Evolutionary conservation across 1,139 yeast genomes (phyloP).

Genomic region (Suhomyces kunorum): DNA sequence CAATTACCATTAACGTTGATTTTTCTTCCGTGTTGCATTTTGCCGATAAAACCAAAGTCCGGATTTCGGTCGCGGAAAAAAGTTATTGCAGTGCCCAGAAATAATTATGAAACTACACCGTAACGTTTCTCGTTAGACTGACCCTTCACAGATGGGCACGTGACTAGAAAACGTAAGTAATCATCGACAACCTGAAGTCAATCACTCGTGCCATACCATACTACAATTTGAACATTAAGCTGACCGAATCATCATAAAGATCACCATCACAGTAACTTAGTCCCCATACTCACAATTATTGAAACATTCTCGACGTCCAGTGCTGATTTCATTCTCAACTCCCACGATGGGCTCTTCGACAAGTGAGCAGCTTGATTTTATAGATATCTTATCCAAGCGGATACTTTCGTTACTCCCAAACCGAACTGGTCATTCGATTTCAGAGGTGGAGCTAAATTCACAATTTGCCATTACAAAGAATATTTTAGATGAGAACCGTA

Average conservation of each 20-base stretch:
- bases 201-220: no score
- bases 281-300: not conserved
- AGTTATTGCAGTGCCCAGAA: not conserved
- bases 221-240: constrained; percentile 1
- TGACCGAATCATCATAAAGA: not conserved
- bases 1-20: no score
- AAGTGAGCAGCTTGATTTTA: constrained; percentile 17
- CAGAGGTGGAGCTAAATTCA: constrained; percentile 48
- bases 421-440: constrained; percentile 41
- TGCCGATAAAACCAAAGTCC: no score
- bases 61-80: not conserved
- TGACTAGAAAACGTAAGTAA: constrained; percentile 2
- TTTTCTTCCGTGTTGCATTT: not conserved
- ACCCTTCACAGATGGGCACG: not conserved
- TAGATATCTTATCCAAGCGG: constrained; percentile 23
- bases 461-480: constrained; percentile 38
- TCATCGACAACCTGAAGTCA: constrained; percentile 8
- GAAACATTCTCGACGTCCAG: not conserved
- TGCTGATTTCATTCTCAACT: not conserved
- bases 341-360: constrained; percentile 13
- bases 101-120: not conserved
- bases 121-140: not conserved
- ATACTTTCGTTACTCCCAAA: constrained; percentile 41
- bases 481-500: constrained; percentile 28
- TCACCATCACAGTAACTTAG: not conserved